These are phyloP conservation scores for Athelia sp. DNA, from an alignment of 1,284 basidiomycete genomes.

Conservation along the genomic window DNA sequence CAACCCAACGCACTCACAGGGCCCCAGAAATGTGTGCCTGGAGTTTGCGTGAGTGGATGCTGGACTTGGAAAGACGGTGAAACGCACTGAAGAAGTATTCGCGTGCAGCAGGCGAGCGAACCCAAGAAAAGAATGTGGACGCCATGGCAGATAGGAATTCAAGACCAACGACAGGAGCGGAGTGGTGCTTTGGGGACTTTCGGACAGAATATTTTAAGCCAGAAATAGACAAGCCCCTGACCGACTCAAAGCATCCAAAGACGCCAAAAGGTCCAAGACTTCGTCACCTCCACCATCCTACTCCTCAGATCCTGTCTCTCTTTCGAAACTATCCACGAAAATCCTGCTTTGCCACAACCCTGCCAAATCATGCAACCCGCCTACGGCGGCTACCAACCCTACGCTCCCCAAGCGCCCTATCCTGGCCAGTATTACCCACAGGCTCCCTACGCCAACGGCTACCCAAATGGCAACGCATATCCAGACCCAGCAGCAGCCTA, in stretches of 20 bases:
- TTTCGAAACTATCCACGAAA: no score
- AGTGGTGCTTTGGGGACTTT: no score
- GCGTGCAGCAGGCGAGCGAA: constrained; percentile 83
- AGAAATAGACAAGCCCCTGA: no score
- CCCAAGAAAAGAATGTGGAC: constrained; percentile 79
- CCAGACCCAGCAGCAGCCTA: background rate
- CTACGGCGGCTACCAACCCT: background rate
- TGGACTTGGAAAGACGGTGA: background rate
- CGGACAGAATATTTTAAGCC: no score
- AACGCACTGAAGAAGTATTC: constrained; percentile 92
- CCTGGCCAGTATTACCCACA: background rate
- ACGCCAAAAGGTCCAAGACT: background rate
- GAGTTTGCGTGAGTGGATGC: constrained; percentile 10
- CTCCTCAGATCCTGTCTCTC: no score
- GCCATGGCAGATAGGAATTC: constrained; percentile 49
- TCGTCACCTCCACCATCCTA: constrained; percentile 3
- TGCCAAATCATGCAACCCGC: background rate
- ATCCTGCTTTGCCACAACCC: no score
- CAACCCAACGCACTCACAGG: constrained; percentile 55
- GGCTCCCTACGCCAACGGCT: background rate
- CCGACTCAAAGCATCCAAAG: no score
- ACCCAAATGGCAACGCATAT: background rate
- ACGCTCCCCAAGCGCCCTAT: background rate
- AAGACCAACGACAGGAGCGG: no score
- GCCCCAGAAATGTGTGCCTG: constrained; percentile 96